Evolutionary conservation across 1,139 yeast species (phyloP), one percentile per base, ranked within the genome.

Genomic region (Pneumocystis sp.): DNA sequence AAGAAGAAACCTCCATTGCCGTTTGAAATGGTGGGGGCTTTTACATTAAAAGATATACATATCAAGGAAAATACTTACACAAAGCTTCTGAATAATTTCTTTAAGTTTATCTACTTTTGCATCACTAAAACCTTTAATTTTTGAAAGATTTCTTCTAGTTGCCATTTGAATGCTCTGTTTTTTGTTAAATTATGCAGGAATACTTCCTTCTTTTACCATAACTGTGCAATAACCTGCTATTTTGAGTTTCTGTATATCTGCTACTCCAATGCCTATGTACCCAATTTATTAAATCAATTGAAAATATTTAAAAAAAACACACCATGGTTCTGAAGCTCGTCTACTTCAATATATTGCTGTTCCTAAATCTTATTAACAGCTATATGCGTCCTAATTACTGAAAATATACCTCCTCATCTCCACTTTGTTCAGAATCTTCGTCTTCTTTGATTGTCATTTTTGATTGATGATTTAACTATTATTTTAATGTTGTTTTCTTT

Each of bases 61-160:
- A 12, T 65, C 62, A 8, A 67, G 40, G 15, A 61, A 39, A 67
- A 65, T 1, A 65, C n/a, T 42, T 62, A 73, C 76, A 67, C 81
- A 73, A 31, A 83, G 72, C 69, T 82, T 83, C 15, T 80, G 77
- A 0, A 85, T 84, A 0, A 85, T 85, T 68, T 83, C 86, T 71
- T 83, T 83, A 66, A 83, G 81, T 72, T 83, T 83, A 61, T 83
- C 86, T 17, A 83, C 85, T 70, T 83, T 83, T 19, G 80, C 79
- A 68, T 82, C 86, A 70, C 84, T 80, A 59, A 83, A 72, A 0
- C 85, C 85, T 69, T 81, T 81, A 63, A 82, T 81, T 71, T 82
- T 82, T 60, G 80, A 73, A 66, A 82, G 68, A 66, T 81, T 81
- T 66, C 85, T 75, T 68, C 84, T 77, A 0, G 86, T 83, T 0